These are phyloP conservation scores for Solanum paucissectum DNA, from an alignment of 257 asterid genomes.

Conservation along the genomic window DNA sequence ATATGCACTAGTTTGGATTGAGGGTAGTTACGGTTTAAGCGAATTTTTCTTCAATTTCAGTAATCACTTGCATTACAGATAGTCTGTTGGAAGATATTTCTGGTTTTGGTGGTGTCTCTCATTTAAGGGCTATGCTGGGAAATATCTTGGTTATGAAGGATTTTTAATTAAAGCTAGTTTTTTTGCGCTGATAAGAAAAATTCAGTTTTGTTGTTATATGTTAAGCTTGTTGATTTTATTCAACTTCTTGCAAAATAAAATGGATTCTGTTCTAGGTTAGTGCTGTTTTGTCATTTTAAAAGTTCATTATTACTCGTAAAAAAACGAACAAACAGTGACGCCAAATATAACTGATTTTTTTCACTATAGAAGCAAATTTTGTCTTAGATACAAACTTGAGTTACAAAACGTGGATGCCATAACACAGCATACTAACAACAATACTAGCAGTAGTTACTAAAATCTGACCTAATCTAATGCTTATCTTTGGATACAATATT, in stretches of 20 bases:
- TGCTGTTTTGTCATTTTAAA: not conserved
- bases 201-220: not conserved
- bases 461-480: not conserved
- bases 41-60: not conserved
- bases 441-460: not conserved
- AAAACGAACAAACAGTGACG: not conserved
- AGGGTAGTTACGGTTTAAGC: not conserved
- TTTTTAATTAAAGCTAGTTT: not conserved
- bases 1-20: not conserved
- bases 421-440: not conserved
- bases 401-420: not conserved
- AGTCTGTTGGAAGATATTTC: not conserved
- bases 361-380: not conserved
- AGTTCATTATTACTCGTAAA: not conserved
- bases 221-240: not conserved
- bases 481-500: not conserved
- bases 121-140: not conserved
- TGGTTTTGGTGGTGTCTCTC: not conserved
- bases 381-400: not conserved
- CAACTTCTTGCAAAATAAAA: not conserved
- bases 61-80: not conserved
- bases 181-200: not conserved
- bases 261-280: not conserved
- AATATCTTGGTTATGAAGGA: not conserved
- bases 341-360: not conserved